Conservation (phyloP, 352 stramenopile species). For the Phytopythium boreale region DNA sequence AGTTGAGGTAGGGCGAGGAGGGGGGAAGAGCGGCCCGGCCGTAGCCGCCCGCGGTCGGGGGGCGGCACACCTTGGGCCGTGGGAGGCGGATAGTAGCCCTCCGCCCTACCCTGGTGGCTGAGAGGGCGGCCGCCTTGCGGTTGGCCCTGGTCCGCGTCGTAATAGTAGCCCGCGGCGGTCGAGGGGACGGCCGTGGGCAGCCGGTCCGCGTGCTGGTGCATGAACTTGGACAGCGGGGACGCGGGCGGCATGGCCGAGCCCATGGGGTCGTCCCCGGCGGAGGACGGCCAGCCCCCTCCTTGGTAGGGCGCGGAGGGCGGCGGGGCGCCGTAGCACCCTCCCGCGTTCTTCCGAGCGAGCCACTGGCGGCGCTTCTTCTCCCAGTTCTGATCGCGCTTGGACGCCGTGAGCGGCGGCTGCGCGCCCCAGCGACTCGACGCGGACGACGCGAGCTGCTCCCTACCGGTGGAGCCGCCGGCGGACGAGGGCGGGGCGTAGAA, state of each 20-base stretch:
- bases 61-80: not conserved
- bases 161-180: not conserved
- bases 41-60: too few relatives aligned
- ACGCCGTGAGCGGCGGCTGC: conserved; percentile 69
- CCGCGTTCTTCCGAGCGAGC: conserved; percentile 50
- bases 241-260: conserved; percentile 23
- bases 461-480: conserved; percentile 4
- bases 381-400: conserved; percentile 80
- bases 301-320: not conserved
- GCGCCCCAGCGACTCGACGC: conserved; percentile 16
- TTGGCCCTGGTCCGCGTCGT: not conserved
- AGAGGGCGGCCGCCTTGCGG: too few relatives aligned
- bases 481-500: conserved; percentile 10
- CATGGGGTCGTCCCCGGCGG: not conserved
- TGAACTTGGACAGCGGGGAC: conserved; percentile 72
- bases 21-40: not conserved
- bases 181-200: conserved; percentile 2
- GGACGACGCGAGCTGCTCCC: not conserved
- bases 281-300: not conserved
- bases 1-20: too few relatives aligned
- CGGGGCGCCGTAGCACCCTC: conserved; percentile 5
- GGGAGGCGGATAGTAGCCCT: not conserved
- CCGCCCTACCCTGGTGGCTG: not conserved
- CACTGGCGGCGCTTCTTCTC: conserved; percentile 72
- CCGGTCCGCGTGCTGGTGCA: conserved; percentile 47